A percentile compares a stretch with the other conserved stretches of the same genome.
phyloP scores from a whole-genome alignment of 768 basidiomycete species.

The Naganishia randhawae region DNA sequence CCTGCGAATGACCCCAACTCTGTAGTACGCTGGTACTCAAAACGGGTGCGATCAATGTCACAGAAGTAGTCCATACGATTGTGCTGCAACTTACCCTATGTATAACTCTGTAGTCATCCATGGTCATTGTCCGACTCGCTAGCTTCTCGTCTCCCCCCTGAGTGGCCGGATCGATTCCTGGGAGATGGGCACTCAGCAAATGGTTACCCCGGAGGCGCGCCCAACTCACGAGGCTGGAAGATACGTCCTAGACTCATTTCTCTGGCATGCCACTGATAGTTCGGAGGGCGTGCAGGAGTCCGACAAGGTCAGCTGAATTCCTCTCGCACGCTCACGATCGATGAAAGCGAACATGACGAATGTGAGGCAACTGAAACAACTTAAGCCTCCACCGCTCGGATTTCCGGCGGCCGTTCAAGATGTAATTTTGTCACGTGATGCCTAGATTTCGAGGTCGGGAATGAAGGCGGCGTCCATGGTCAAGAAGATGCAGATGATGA shows the following conservation, averaged over 20 bases:
- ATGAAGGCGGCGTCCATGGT: too few relatives aligned
- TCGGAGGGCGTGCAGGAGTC: too few relatives aligned
- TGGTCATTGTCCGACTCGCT: constrained; percentile 10
- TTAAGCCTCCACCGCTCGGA: background rate
- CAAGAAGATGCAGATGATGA: background rate
- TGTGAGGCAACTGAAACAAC: constrained; percentile 15
- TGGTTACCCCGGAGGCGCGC: background rate
- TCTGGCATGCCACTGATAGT: too few relatives aligned
- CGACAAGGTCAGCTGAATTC: background rate
- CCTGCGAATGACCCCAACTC: constrained; percentile 13
- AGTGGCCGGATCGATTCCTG: constrained; percentile 9
- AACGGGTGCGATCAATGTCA: background rate
- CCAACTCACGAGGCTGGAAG: constrained; percentile 3
- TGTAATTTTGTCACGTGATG: background rate
- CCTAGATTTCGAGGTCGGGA: constrained; percentile 2
- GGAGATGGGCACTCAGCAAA: background rate
- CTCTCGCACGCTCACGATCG: background rate
- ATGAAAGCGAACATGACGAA: constrained; percentile 16
- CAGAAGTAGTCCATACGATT: background rate
- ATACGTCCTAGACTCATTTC: constrained; percentile 13
- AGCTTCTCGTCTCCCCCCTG: constrained; percentile 8
- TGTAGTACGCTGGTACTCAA: background rate
- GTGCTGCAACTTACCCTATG: background rate
- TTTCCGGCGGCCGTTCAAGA: background rate
- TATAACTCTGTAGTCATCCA: constrained; percentile 12